Conservation (phyloP, 2,329 filamentous ascomycete species). For the Ophiostoma triangulosporum region DNA sequence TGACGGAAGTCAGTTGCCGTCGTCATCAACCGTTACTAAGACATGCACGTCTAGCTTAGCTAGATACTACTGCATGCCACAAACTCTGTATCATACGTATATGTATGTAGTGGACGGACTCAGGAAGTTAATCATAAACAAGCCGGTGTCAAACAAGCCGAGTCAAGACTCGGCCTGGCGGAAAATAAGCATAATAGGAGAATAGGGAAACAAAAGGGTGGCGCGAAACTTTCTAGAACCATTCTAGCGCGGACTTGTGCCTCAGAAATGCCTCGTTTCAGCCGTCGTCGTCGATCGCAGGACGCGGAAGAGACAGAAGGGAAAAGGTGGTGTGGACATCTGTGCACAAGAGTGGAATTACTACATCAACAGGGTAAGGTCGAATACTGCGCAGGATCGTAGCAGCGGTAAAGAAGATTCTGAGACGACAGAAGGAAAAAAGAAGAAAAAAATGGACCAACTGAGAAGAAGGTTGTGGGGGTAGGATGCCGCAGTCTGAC, state of each 20-base stretch:
- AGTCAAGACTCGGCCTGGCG: too few species aligned
- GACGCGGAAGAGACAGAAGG: neutral
- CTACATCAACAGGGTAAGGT: neutral
- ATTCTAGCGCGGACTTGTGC: slow-evolving; percentile 12
- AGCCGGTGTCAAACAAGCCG: too few species aligned
- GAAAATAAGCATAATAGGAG: neutral
- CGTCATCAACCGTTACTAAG: too few species aligned
- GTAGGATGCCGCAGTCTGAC: neutral
- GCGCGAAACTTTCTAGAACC: slow-evolving; percentile 13
- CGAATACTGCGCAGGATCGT: neutral
- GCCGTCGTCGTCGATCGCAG: slow-evolving; percentile 5
- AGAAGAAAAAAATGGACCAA: neutral
- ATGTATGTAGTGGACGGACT: too few species aligned
- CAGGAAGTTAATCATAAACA: neutral
- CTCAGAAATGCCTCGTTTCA: slow-evolving; percentile 8
- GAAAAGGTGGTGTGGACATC: neutral
- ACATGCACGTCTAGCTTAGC: too few species aligned
- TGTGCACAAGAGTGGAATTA: neutral
- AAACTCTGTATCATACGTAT: too few species aligned
- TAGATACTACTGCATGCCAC: too few species aligned
- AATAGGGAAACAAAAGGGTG: slow-evolving; percentile 3
- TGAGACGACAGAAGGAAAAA: too few species aligned
- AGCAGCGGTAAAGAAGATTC: neutral
- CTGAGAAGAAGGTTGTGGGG: neutral
- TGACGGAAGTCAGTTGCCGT: too few species aligned